These are phyloP conservation scores for Glarea lozoyensis DNA, from an alignment of 495 filamentous ascomycete genomes.

Conservation along the genomic window DNA sequence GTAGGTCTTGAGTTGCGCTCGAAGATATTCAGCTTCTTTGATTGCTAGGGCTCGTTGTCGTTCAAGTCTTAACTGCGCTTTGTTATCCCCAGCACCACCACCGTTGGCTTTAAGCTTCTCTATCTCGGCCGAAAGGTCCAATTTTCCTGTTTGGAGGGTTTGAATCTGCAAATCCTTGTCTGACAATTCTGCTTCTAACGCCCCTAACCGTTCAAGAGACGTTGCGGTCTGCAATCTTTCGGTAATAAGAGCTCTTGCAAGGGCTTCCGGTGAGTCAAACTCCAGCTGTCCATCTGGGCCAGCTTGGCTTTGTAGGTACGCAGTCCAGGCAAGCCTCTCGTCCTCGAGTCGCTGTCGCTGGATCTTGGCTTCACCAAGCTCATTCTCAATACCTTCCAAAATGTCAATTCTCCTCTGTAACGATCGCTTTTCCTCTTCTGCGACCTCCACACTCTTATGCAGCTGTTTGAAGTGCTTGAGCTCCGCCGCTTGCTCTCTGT, in stretches of 20 bases:
- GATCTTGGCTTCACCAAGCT: conserved; percentile 68
- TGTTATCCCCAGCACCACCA: conserved; percentile 44
- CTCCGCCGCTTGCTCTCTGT: conserved; percentile 71
- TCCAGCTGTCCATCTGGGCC: conserved; percentile 47
- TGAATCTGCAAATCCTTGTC: conserved; percentile 75
- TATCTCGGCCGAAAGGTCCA: conserved; percentile 50
- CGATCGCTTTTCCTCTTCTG: conserved; percentile 88
- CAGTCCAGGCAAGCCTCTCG: conserved; percentile 76
- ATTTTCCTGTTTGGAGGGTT: conserved; percentile 58
- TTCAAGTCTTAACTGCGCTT: conserved; percentile 61
- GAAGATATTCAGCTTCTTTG: conserved; percentile 89
- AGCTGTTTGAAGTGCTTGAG: conserved; percentile 68
- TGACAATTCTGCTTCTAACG: conserved; percentile 65
- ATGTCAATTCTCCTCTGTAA: conserved; percentile 69
- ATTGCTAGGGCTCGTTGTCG: conserved; percentile 74
- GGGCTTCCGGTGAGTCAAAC: conserved; percentile 79
- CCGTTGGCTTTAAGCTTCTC: conserved; percentile 52
- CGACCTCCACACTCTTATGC: conserved; percentile 80
- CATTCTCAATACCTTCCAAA: conserved; percentile 63
- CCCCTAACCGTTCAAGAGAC: conserved; percentile 68
- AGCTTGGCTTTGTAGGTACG: conserved; percentile 66
- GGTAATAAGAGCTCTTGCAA: conserved; percentile 75
- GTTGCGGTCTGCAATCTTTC: conserved; percentile 71
- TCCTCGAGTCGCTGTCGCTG: conserved; percentile 85
- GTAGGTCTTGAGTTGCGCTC: conserved; percentile 85